Evolutionary conservation across 139 green algal genomes (phyloP).

Genomic region (Chlamydomonas sp.): DNA sequence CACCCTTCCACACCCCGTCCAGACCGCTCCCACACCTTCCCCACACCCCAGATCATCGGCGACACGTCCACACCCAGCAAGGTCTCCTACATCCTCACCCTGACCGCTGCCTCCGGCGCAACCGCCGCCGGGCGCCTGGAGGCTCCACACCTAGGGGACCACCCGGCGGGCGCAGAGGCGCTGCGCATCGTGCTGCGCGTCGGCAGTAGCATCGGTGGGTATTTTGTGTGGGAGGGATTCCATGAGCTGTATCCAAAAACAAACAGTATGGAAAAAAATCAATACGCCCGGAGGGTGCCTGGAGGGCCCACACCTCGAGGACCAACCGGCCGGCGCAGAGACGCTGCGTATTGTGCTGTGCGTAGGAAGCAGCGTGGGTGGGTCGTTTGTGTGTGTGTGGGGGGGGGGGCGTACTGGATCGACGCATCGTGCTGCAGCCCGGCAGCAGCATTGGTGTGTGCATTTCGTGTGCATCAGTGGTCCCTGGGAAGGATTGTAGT

Average conservation of each 20-base stretch:
- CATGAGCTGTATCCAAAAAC: no score
- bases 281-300: constrained; percentile 32
- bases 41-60: no score
- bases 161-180: constrained; percentile 48
- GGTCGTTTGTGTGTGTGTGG: constrained; percentile 16
- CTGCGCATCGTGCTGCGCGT: constrained; percentile 35
- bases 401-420: no score
- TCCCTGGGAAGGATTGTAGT: no score
- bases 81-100: not conserved
- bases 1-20: no score
- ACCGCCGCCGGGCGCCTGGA: constrained; percentile 38
- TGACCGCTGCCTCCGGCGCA: not conserved
- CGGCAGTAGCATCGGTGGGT: constrained; percentile 30
- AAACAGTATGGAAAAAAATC: no score
- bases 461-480: no score
- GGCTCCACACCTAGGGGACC: constrained; percentile 65
- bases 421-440: no score
- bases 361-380: constrained; percentile 33
- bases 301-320: constrained; percentile 60
- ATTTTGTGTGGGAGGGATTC: constrained; percentile 16
- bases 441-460: no score
- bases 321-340: constrained; percentile 56
- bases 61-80: no score
- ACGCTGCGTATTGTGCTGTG: constrained; percentile 38
- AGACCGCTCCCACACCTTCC: no score